A percentile compares a stretch with the other conserved stretches of the same genome.
phyloP scores from a whole-genome alignment of 352 stramenopile species.

The Pilasporangium apinafurcum region DNA sequence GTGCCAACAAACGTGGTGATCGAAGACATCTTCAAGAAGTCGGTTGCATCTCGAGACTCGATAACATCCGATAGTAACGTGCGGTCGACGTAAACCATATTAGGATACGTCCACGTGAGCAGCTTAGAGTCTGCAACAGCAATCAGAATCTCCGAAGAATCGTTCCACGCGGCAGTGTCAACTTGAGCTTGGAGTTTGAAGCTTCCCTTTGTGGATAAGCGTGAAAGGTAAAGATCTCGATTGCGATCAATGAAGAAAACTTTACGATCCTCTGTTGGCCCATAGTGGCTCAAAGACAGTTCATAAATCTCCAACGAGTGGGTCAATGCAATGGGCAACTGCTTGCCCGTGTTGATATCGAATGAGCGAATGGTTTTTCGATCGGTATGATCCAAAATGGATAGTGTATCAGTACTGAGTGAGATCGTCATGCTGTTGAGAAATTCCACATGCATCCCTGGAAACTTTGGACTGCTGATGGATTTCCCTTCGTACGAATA shows the following conservation, averaged over 20 bases:
- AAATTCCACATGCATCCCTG: conserved; percentile 84
- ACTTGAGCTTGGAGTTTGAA: conserved; percentile 90
- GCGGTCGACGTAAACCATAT: conserved; percentile 89
- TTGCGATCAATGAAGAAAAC: conserved; percentile 88
- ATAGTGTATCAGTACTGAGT: conserved; percentile 82
- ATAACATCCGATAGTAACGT: conserved; percentile 82
- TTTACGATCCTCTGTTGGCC: conserved; percentile 67
- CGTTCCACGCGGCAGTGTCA: conserved; percentile 88
- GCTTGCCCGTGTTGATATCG: conserved; percentile 82
- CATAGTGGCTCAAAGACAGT: conserved; percentile 78
- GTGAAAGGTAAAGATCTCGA: conserved; percentile 80
- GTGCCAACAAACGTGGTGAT: conserved; percentile 87
- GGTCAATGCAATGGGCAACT: conserved; percentile 47
- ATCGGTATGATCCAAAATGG: conserved; percentile 87
- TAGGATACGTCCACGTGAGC: conserved; percentile 88
- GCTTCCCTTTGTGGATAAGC: conserved; percentile 38
- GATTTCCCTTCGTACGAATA: conserved; percentile 92
- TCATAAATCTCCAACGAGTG: conserved; percentile 80
- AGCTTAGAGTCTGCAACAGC: conserved; percentile 87
- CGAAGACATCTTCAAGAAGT: conserved; percentile 82
- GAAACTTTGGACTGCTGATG: conserved; percentile 83
- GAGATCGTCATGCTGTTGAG: conserved; percentile 82
- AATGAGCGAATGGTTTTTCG: conserved; percentile 87
- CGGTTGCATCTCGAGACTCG: conserved; percentile 60
- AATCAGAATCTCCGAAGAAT: conserved; percentile 81